phyloP scores from a whole-genome alignment of 495 filamentous ascomycete genomes.

The Tuber melanosporum region DNA sequence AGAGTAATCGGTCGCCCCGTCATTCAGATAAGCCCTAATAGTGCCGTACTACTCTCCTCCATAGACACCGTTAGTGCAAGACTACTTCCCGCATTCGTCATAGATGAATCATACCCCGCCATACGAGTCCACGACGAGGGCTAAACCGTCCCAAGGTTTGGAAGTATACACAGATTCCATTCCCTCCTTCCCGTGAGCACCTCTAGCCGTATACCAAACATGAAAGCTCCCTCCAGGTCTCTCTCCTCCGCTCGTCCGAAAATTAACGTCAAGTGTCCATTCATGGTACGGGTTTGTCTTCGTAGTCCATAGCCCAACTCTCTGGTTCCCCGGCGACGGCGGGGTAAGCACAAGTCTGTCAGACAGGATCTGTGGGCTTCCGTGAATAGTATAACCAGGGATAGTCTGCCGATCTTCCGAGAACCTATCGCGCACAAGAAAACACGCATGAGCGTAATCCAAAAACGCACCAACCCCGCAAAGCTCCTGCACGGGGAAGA shows the following conservation, averaged over 20 bases:
- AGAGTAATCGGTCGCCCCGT: constrained; percentile 75
- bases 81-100: neutral
- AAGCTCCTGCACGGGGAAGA: neutral
- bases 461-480: neutral
- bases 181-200: constrained; percentile 21
- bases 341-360: constrained; percentile 91
- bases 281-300: constrained; percentile 55
- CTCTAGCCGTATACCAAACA: constrained; percentile 71
- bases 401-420: constrained; percentile 54
- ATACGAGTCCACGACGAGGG: constrained; percentile 78
- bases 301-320: constrained; percentile 76
- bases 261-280: constrained; percentile 79
- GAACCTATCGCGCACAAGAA: constrained; percentile 44
- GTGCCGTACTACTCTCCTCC: constrained; percentile 56
- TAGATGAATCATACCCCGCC: constrained; percentile 50
- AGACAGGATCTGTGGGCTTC: constrained; percentile 75
- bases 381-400: constrained; percentile 62
- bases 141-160: constrained; percentile 62
- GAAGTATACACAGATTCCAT: constrained; percentile 38
- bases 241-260: constrained; percentile 80
- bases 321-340: constrained; percentile 73
- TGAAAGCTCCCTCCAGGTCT: constrained; percentile 82
- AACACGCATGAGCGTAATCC: constrained; percentile 35
- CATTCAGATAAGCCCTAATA: constrained; percentile 87
- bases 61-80: constrained; percentile 21